Conservation (phyloP, 257 asterid species). For the Solanum chaucha region DNA sequence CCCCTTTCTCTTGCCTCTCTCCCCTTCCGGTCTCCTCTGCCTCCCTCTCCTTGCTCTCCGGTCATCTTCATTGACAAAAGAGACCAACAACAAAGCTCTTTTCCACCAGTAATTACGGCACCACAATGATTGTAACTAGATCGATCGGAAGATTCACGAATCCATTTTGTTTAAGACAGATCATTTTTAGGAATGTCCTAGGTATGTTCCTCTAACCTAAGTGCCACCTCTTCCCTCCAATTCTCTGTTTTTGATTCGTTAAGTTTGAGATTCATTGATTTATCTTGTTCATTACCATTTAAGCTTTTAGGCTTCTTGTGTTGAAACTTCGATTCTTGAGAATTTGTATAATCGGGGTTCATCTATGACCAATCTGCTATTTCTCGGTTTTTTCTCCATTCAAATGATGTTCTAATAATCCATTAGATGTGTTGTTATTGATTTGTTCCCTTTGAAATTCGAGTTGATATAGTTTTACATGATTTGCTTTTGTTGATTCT, state of each 20-base stretch:
- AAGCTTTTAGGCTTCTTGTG: background rate
- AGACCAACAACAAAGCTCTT: background rate
- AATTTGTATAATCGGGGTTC: background rate
- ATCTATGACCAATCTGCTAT: background rate
- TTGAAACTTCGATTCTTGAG: background rate
- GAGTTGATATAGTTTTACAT: background rate
- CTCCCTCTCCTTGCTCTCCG: background rate
- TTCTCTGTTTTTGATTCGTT: background rate
- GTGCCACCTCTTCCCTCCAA: background rate
- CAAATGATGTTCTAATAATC: background rate
- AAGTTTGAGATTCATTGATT: background rate
- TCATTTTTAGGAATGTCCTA: background rate
- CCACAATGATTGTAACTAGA: background rate
- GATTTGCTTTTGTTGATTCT: background rate
- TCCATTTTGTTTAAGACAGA: background rate
- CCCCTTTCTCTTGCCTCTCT: background rate
- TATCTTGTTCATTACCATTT: background rate
- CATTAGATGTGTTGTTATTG: background rate
- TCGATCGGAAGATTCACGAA: background rate
- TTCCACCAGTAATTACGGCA: background rate
- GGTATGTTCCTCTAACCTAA: background rate
- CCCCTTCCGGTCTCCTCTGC: background rate
- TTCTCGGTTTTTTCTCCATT: background rate
- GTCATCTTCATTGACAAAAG: background rate
- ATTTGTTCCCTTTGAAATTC: background rate